Evolutionary conservation across 345 rosid genomes (phyloP).

Genomic region (Raphanus sativus): DNA sequence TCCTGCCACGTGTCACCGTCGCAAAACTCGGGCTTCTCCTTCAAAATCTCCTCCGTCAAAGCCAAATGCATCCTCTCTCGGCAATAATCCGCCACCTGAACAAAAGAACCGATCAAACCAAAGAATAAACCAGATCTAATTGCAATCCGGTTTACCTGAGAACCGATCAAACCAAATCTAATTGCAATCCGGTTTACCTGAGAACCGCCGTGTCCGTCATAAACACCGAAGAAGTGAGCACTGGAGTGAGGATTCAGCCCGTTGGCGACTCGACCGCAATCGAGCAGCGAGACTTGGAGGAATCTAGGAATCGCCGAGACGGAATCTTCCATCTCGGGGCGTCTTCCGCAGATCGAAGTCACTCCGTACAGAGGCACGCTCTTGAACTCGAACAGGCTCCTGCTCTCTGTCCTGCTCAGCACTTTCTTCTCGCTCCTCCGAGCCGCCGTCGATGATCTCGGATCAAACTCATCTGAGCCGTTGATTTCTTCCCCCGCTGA

Average conservation of each 20-base stretch:
- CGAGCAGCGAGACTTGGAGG: conserved; percentile 48
- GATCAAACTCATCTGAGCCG: conserved; percentile 34
- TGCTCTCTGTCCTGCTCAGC: conserved; percentile 40
- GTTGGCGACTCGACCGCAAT: conserved; percentile 7
- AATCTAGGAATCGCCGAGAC: conserved; percentile 52
- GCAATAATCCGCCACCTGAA: conserved; percentile 70
- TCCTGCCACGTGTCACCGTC: conserved; percentile 48
- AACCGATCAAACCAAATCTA: neutral
- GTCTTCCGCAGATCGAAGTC: conserved; percentile 62
- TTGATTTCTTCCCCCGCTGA: conserved; percentile 25
- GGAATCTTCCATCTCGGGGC: conserved; percentile 86
- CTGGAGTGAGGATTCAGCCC: conserved; percentile 35
- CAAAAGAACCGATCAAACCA: neutral
- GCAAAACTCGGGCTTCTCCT: conserved; percentile 35
- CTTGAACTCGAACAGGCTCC: conserved; percentile 33
- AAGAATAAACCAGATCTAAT: neutral
- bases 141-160: conserved; percentile 42
- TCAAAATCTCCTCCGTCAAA: conserved; percentile 63
- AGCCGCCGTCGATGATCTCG: conserved; percentile 25
- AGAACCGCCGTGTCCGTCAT: conserved; percentile 81
- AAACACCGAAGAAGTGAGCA: conserved; percentile 72
- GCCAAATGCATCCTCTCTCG: conserved; percentile 63
- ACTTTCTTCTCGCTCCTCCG: conserved; percentile 39
- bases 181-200: conserved; percentile 43
- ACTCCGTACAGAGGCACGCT: conserved; percentile 57